Base-by-base conservation (phyloP, 1,284 basidiomycete species). In the Irpex lacteus region DNA sequence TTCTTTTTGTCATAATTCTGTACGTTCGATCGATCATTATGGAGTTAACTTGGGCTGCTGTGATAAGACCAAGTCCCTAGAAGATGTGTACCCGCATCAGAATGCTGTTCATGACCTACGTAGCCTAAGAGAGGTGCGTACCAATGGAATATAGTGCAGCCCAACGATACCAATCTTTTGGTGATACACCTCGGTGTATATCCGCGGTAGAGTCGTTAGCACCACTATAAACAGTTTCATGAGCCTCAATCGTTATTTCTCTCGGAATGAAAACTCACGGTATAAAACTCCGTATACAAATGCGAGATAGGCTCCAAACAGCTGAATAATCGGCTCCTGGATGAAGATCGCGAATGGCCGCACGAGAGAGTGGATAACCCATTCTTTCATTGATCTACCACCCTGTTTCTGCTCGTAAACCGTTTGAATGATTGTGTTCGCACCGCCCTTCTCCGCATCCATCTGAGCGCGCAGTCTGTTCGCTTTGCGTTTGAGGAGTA, bases 101-200 rank as follows among this genome's bases (percentile, higher is more conserved):
- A n/a, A 4, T 9, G 5, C 5, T 11, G 1, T 9, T 11, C 7
- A 18, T n/a, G 0, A 13, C 38, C 4, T 50, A 11, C 40, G 32
- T 6, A 11, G 19, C 32, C 18, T n/a, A 6, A 26, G 4, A 3
- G n/a, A 3, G 7, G 1, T 13, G 63, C 71, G 40, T 53, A 71
- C 73, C 85, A 91, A 78, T 0, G 89, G 80, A 62, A 91, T 81
- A 66, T 90, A 92, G 67, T 86, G 79, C 36, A 86, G 70, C 0
- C 83, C 88, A 0, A 85, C 81, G 52, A 90, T 86, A 44, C 85
- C 82, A 18, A 79, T 69, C 3, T 72, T 65, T 74, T 88, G 74
- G 44, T 78, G 72, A 64, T 91, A 90, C 0, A 80, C 71, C 2
- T 77, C 73, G 36, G 77, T 72, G 67, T 84, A 94, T 21, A 91